These are phyloP conservation scores for Stephanodiscus triporus DNA, from an alignment of 108 stramenopile genomes.

Conservation along the genomic window DNA sequence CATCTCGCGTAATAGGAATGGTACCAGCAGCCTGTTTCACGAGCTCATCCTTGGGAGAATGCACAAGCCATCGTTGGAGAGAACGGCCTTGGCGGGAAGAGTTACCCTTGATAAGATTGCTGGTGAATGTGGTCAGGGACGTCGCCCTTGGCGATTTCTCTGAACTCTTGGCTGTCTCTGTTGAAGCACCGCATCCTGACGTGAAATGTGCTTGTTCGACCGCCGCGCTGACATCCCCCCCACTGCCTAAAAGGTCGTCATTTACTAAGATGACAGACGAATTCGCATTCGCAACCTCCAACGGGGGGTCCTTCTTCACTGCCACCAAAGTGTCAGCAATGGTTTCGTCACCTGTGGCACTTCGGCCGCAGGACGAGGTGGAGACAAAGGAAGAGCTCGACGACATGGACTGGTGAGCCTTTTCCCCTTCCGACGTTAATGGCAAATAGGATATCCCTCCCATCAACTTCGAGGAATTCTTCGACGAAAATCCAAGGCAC, in stretches of 20 bases:
- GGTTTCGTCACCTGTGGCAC: background rate
- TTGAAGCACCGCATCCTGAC: background rate
- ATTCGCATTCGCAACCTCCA: constrained; percentile 23
- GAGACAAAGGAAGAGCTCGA: constrained; percentile 15
- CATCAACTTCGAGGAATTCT: background rate
- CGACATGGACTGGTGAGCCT: constrained; percentile 15
- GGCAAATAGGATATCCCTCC: background rate
- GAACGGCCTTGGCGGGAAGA: constrained; percentile 73
- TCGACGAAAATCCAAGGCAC: constrained; percentile 1
- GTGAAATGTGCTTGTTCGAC: background rate
- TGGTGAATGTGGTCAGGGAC: constrained; percentile 43
- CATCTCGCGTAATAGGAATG: constrained; percentile 73
- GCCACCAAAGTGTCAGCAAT: background rate
- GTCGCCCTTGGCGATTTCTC: background rate
- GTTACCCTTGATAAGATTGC: constrained; percentile 57
- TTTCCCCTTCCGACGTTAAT: background rate
- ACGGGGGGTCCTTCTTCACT: constrained; percentile 22
- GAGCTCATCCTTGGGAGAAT: constrained; percentile 43
- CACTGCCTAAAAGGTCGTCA: background rate
- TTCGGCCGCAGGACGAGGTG: background rate
- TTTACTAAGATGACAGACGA: constrained; percentile 23
- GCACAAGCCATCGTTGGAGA: constrained; percentile 68
- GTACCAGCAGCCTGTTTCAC: constrained; percentile 77
- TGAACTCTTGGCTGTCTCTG: constrained; percentile 1
- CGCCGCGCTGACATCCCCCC: background rate